Evolutionary conservation across 2,329 filamentous ascomycete genomes (phyloP).

Genomic region (Trichoderma sp.): DNA sequence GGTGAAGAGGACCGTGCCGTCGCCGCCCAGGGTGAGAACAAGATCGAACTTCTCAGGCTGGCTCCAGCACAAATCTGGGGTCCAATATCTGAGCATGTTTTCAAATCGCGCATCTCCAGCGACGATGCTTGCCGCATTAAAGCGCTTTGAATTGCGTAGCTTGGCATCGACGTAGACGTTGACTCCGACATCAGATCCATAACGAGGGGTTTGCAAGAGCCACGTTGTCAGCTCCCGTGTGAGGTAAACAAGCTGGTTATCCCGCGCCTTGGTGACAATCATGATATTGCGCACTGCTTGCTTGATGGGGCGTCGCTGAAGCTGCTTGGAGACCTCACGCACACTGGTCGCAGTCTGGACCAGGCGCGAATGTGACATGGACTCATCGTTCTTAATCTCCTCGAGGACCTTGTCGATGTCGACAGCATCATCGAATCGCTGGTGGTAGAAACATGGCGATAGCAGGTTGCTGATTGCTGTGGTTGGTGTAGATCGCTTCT

Average conservation of each 20-base stretch:
- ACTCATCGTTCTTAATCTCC: conserved; percentile 87
- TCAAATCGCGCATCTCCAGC: conserved; percentile 74
- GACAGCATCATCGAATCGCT: conserved; percentile 93
- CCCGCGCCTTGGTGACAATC: conserved; percentile 97
- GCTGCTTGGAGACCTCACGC: conserved; percentile 90
- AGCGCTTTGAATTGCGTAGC: conserved; percentile 82
- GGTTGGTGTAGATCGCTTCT: conserved; percentile 40
- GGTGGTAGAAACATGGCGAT: conserved; percentile 97
- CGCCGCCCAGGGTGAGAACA: conserved; percentile 83
- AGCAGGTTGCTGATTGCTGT: conserved; percentile 65
- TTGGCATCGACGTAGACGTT: conserved; percentile 99
- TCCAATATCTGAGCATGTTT: conserved; percentile 92
- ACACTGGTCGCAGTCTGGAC: conserved; percentile 95
- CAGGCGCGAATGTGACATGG: conserved; percentile 88
- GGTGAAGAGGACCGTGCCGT: conserved; percentile 85
- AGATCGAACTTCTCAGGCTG: conserved; percentile 94
- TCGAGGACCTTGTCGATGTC: conserved; percentile 94
- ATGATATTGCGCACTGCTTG: conserved; percentile 91
- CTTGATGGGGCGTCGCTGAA: conserved; percentile 89
- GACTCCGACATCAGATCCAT: conserved; percentile 85
- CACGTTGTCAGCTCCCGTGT: conserved; percentile 86
- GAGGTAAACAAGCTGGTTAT: conserved; percentile 87
- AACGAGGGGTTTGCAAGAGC: conserved; percentile 85
- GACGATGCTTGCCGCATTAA: conserved; percentile 72
- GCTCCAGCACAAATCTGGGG: conserved; percentile 91